Percentiles rank a stretch among this genome's conserved stretches.
Evolutionary conservation across 108 stramenopile species (phyloP).

Genomic region (Fistulifera solaris): DNA sequence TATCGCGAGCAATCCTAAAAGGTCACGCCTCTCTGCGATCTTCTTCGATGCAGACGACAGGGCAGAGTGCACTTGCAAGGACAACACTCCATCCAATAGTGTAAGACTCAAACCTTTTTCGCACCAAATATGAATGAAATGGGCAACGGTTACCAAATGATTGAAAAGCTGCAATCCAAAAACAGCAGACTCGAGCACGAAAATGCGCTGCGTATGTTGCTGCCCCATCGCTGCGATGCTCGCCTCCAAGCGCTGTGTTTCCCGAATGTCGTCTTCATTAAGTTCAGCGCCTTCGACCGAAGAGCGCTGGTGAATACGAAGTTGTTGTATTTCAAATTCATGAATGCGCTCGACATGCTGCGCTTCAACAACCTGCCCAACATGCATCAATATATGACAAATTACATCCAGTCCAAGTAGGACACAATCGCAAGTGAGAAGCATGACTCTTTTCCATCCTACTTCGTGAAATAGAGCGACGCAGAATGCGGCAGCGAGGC

Average conservation of each 20-base stretch:
- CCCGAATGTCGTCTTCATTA: constrained; percentile 5
- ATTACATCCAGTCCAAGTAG: constrained; percentile 39
- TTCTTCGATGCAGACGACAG: constrained; percentile 41
- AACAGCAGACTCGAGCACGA: constrained; percentile 28
- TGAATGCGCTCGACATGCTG: constrained; percentile 19
- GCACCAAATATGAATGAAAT: constrained; percentile 67
- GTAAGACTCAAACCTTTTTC: constrained; percentile 59
- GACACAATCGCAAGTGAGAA: constrained; percentile 61
- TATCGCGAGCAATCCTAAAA: constrained; percentile 42
- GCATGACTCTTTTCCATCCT: constrained; percentile 48
- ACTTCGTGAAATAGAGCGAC: constrained; percentile 39
- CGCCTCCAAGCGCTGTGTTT: constrained; percentile 33
- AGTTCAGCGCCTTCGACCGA: constrained; percentile 1
- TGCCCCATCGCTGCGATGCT: constrained; percentile 42
- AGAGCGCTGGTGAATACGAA: constrained; percentile 20
- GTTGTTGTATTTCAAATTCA: constrained; percentile 32
- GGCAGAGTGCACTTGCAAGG: constrained; percentile 65
- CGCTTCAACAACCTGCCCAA: constrained; percentile 27
- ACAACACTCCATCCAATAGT: constrained; percentile 57
- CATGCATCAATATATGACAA: constrained; percentile 34
- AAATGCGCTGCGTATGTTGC: constrained; percentile 25
- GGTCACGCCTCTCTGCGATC: constrained; percentile 52
- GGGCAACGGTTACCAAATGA: constrained; percentile 34
- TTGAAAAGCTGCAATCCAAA: constrained; percentile 45
- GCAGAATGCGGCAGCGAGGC: constrained; percentile 36